Evolutionary conservation across 129 eudicot genomes (phyloP).

Genomic region (Glebionis coronaria): DNA sequence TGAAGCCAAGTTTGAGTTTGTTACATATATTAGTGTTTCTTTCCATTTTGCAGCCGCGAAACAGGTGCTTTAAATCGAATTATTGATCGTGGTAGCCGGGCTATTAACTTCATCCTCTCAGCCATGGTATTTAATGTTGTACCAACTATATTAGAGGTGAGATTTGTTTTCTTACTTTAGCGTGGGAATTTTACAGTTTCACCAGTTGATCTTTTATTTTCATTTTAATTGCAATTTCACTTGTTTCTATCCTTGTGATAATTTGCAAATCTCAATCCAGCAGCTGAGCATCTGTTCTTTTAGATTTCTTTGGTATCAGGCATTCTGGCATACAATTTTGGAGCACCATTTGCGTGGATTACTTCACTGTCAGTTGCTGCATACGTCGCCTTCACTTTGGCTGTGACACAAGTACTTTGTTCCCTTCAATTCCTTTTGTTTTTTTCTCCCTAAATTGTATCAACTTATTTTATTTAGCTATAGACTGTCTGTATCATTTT

Average conservation of each 20-base stretch:
- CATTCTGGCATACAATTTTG: constrained; percentile 92
- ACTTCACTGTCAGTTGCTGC: constrained; percentile 90
- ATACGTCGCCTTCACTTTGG: constrained; percentile 73
- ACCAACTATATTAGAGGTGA: constrained; percentile 93
- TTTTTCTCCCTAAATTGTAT: neutral
- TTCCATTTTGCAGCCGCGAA: constrained; percentile 69
- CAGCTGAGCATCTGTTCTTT: constrained; percentile 34
- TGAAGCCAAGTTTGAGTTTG: neutral
- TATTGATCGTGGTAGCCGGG: constrained; percentile 99
- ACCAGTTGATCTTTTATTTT: neutral
- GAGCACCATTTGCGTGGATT: constrained; percentile 95
- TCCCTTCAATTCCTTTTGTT: neutral
- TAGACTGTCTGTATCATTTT: too few species aligned
- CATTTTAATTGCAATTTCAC: neutral
- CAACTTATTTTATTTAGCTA: too few species aligned
- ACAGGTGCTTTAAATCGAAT: constrained; percentile 90
- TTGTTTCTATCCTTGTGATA: constrained; percentile 1
- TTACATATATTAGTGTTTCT: constrained; percentile 5
- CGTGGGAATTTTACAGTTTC: too few species aligned
- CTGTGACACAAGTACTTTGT: constrained; percentile 73
- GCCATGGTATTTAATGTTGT: constrained; percentile 98
- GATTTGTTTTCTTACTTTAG: constrained; percentile 12
- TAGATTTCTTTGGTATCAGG: constrained; percentile 96
- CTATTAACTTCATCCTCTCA: constrained; percentile 89
- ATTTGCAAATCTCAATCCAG: constrained; percentile 11